Percentiles rank a stretch among this genome's conserved stretches.
Conservation (phyloP, 495 filamentous ascomycete genomes). For the Pyronema domesticum region DNA sequence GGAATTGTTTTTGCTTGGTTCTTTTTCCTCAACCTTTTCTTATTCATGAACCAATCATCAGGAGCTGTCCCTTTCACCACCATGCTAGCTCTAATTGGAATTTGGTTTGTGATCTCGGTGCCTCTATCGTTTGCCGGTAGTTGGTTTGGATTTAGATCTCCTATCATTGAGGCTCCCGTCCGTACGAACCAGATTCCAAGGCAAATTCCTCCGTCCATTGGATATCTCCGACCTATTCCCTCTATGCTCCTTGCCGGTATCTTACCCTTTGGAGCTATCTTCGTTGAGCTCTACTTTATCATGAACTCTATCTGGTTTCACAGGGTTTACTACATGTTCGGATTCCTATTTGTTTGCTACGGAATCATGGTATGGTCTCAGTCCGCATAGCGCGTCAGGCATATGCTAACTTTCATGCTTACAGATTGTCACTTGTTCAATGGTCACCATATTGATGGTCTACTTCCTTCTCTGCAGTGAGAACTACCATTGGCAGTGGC, state of each 20-base stretch:
- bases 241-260: conserved; percentile 80
- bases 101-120: conserved; percentile 94
- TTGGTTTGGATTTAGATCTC: conserved; percentile 73
- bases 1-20: conserved; percentile 73
- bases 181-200: conserved; percentile 95
- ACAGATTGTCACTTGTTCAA: conserved; percentile 70
- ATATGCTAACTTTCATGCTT: not conserved
- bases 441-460: conserved; percentile 76
- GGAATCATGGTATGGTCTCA: conserved; percentile 49
- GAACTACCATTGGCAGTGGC: conserved; percentile 99
- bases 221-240: conserved; percentile 66
- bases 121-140: conserved; percentile 78
- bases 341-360: conserved; percentile 94
- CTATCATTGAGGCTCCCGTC: conserved; percentile 55
- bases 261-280: conserved; percentile 87
- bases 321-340: conserved; percentile 99
- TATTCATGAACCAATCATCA: conserved; percentile 77
- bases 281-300: conserved; percentile 95
- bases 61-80: conserved; percentile 92
- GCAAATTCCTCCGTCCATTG: conserved; percentile 70
- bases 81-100: conserved; percentile 78
- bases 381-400: not conserved
- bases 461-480: conserved; percentile 91
- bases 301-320: conserved; percentile 95
- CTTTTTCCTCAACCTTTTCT: conserved; percentile 88